Evolutionary conservation across 768 basidiomycete genomes (phyloP), one percentile per base, ranked within the genome.

Genomic region (Naganishia vaughanmartiniae): DNA sequence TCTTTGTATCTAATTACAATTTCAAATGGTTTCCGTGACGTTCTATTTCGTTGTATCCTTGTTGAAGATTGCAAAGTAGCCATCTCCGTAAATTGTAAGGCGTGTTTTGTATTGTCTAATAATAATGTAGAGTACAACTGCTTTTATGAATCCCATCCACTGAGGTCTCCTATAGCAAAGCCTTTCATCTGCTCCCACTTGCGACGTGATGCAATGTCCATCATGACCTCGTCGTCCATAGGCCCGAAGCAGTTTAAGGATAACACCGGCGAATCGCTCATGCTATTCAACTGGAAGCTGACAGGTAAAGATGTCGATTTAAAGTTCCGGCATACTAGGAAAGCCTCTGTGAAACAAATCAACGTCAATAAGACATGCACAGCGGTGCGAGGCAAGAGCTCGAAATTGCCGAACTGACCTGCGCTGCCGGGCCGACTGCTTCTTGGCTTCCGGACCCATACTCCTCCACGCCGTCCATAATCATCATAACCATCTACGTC

Each of bases 381-480:
- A 42, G 2, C 17, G 42, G 17, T 2, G 42, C 9, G 17, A 42
- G 10, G 10, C 7, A 42, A 42, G 42, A 11, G 2, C 14, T 42
- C 17, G 10, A 42, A 15, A 15, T 2, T 15, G 14, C 17, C 42
- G 15, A n/a, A 74, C 83, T 69, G 53, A 83, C 83, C 83, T 54
- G 83, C 80, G 54, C 81, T 82, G 45, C 83, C 82, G 56, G 80
- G 79, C 10, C 84, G 68, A 51, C 81, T 82, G 63, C 82, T 83
- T 39, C 83, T 66, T 10, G 84, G 84, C 65, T 84, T 84, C 26
- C 82, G 73, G 34, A 83, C 79, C 74, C 82, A 82, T 0, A 84
- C 83, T 3, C 81, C 81, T 10, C 80, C 80, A 69, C 77, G 70
- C n/a, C 80, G 66, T 10, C 80, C 80, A 31, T 60, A 73, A 5